A percentile compares a stretch with the other conserved stretches of the same genome.
Conservation (phyloP, 805 yeast species). For the Zygotorulaspora sp. region DNA sequence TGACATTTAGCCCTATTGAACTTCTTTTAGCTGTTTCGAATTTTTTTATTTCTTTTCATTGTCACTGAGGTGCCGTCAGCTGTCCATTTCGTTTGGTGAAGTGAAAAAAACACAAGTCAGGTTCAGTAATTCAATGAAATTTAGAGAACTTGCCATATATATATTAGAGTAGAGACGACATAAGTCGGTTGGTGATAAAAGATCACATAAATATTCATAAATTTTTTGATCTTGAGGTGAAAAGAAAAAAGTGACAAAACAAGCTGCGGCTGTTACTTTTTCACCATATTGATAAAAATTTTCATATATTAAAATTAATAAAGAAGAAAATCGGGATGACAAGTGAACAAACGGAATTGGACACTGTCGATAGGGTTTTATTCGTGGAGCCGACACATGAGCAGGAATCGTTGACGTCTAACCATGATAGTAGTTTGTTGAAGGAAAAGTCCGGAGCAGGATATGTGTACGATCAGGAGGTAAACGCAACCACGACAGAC, state of each 20-base stretch:
- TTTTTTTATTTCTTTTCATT: no score
- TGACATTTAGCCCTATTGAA: no score
- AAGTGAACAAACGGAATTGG: background rate
- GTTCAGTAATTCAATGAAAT: no score
- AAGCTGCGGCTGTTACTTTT: conserved; percentile 1
- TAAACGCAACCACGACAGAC: conserved; percentile 25
- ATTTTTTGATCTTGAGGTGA: no score
- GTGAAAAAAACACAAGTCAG: background rate
- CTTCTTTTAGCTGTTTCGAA: no score
- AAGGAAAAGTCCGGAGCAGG: conserved; percentile 7
- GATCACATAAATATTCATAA: background rate
- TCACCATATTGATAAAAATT: background rate
- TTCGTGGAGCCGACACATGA: conserved; percentile 6
- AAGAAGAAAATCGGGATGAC: background rate
- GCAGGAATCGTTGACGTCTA: background rate
- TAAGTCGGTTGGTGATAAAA: no score
- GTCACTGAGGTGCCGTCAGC: conserved; percentile 1
- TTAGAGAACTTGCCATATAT: no score
- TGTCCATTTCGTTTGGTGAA: conserved; percentile 1
- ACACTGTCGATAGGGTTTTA: conserved; percentile 8
- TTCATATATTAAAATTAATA: background rate
- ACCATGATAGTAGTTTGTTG: conserved; percentile 2
- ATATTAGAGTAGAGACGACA: no score
- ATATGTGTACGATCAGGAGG: conserved; percentile 16
- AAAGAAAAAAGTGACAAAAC: no score